phyloP scores from a whole-genome alignment of 164 flowering plant species.

The Chimonanthus salicifolius region DNA sequence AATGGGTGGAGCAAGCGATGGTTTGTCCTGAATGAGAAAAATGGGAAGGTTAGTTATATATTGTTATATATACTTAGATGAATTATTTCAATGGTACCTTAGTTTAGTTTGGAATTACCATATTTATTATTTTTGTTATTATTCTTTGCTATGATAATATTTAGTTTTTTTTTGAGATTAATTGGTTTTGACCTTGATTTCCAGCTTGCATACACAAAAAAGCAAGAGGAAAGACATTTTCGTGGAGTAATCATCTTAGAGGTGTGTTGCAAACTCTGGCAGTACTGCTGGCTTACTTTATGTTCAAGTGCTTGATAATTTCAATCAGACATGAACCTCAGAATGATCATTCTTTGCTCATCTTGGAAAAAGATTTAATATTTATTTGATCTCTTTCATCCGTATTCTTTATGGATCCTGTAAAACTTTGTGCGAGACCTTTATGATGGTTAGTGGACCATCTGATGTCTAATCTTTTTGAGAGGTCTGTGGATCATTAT shows the following conservation, averaged over 20 bases:
- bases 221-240: slow-evolving; percentile 90
- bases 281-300: too few species aligned
- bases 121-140: background rate
- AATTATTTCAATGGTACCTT: background rate
- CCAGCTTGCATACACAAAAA: slow-evolving; percentile 98
- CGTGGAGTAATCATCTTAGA: slow-evolving; percentile 91
- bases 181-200: slow-evolving; percentile 5
- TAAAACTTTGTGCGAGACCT: too few species aligned
- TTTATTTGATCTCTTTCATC: too few species aligned
- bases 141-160: background rate
- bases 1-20: slow-evolving; percentile 94
- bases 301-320: too few species aligned
- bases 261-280: slow-evolving; percentile 35
- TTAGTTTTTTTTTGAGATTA: background rate
- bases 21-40: slow-evolving; percentile 97
- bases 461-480: too few species aligned
- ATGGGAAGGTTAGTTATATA: slow-evolving; percentile 66
- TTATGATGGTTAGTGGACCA: too few species aligned
- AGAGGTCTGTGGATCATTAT: too few species aligned
- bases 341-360: too few species aligned
- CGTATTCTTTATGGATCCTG: too few species aligned
- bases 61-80: background rate
- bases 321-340: too few species aligned
- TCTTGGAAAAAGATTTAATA: too few species aligned
- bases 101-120: background rate